phyloP scores from a whole-genome alignment of 768 basidiomycete genomes.

The Leccinum variicolor region DNA sequence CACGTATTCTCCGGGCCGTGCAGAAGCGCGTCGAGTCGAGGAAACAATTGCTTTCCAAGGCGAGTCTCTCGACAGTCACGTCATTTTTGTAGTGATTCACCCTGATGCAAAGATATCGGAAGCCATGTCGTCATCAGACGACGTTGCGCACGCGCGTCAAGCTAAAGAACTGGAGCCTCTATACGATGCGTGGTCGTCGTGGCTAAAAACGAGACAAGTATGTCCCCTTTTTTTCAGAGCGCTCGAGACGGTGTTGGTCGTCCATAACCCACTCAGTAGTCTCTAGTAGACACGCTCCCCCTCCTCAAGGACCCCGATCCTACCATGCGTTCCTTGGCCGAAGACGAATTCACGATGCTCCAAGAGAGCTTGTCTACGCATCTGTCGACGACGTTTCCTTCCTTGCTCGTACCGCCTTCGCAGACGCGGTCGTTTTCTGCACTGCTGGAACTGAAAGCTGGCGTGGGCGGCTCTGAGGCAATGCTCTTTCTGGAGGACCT shows the following conservation, averaged over 20 bases:
- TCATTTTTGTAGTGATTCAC: background rate
- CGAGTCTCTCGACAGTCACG: slow-evolving; percentile 15
- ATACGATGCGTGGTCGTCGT: slow-evolving; percentile 64
- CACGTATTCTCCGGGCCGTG: slow-evolving; percentile 52
- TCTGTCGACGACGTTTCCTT: slow-evolving; percentile 51
- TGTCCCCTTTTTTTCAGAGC: slow-evolving; percentile 13
- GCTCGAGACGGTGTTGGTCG: slow-evolving; percentile 2
- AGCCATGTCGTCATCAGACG: slow-evolving; percentile 49
- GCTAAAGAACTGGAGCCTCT: slow-evolving; percentile 70
- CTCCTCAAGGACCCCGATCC: slow-evolving; percentile 74
- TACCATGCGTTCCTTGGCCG: slow-evolving; percentile 69
- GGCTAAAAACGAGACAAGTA: slow-evolving; percentile 57
- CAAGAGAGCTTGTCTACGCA: slow-evolving; percentile 26
- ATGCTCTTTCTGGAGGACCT: slow-evolving; percentile 78
- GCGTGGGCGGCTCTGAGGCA: slow-evolving; percentile 89
- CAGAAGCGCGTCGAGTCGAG: slow-evolving; percentile 52
- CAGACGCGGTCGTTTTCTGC: slow-evolving; percentile 66
- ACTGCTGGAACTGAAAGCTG: slow-evolving; percentile 87
- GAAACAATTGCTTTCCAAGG: slow-evolving; percentile 42
- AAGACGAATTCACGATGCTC: slow-evolving; percentile 58
- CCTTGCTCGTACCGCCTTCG: slow-evolving; percentile 71
- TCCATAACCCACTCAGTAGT: slow-evolving; percentile 43
- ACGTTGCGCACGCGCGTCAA: slow-evolving; percentile 56
- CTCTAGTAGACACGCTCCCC: slow-evolving; percentile 55
- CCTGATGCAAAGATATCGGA: slow-evolving; percentile 43